Evolutionary conservation across 176 grass and related monocot species (phyloP).

Genomic region (Carex parvula): DNA sequence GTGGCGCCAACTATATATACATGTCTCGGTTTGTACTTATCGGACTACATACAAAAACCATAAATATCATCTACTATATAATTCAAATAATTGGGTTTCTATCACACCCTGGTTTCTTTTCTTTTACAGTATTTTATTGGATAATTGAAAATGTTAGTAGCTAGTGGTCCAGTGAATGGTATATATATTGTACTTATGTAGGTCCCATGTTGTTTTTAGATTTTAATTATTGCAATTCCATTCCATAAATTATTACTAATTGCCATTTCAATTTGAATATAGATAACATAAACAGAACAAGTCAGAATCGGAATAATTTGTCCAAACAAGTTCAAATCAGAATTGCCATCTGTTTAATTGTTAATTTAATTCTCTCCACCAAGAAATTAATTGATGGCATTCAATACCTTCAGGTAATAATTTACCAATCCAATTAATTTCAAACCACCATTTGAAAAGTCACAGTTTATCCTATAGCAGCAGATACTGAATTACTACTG

Average conservation of each 20-base stretch:
- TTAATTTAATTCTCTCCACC: neutral
- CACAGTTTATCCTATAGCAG: conserved; percentile 15
- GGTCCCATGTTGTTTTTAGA: neutral
- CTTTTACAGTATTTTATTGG: neutral
- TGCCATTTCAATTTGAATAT: neutral
- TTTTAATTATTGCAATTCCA: neutral
- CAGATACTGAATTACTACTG: neutral
- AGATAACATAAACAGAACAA: neutral
- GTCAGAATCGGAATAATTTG: neutral
- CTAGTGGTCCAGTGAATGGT: neutral
- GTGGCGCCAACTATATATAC: neutral
- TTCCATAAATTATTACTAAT: neutral
- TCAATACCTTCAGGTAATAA: neutral
- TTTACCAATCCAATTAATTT: conserved; percentile 21
- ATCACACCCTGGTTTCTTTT: too few relatives aligned
- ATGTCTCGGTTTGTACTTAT: neutral
- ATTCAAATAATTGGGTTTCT: neutral
- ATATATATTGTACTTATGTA: neutral
- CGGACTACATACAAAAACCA: neutral
- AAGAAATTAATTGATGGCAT: neutral
- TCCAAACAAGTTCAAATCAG: conserved; percentile 9
- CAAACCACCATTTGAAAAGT: conserved; percentile 20
- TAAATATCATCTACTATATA: neutral
- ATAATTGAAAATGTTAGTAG: neutral
- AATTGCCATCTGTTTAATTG: conserved; percentile 14